Percentiles rank a stretch among this genome's conserved stretches.
Evolutionary conservation across 2,329 filamentous ascomycete genomes (phyloP).

Genomic region (Penicillium griseofulvum): DNA sequence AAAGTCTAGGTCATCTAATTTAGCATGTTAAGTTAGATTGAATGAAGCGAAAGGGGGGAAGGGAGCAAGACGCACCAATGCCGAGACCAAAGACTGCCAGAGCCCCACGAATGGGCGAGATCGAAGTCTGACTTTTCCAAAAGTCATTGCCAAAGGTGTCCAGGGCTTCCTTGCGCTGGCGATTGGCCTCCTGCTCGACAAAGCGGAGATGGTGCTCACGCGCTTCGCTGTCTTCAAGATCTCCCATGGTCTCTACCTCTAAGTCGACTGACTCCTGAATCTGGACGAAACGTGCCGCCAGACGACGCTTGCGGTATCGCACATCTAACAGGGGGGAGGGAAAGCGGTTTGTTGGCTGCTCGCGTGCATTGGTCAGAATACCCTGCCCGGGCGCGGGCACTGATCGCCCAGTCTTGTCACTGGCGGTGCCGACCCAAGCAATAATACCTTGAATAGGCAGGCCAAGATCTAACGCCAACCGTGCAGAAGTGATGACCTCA

Average conservation of each 20-base stretch:
- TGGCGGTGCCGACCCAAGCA: conserved; percentile 88
- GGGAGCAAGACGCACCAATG: conserved; percentile 56
- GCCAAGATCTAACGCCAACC: conserved; percentile 93
- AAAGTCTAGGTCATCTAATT: conserved; percentile 73
- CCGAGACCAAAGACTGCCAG: conserved; percentile 96
- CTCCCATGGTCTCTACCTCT: not conserved
- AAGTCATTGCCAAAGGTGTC: not conserved
- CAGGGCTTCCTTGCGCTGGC: not conserved
- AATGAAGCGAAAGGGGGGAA: not conserved
- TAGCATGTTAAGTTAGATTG: not conserved
- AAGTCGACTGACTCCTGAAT: conserved; percentile 63
- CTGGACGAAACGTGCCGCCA: conserved; percentile 85
- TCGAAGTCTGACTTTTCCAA: conserved; percentile 39
- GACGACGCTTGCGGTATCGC: conserved; percentile 90
- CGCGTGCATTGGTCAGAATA: conserved; percentile 89
- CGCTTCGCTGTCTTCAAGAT: not conserved
- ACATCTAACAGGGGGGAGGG: conserved; percentile 86
- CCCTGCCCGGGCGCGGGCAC: conserved; percentile 93
- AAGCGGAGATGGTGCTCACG: not conserved
- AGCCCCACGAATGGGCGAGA: conserved; percentile 89
- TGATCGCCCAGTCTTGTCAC: conserved; percentile 96
- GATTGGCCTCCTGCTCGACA: not conserved
- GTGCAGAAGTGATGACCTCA: conserved; percentile 95
- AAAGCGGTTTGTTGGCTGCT: conserved; percentile 82
- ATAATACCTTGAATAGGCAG: conserved; percentile 93